Conservation (phyloP, 805 yeast genomes). For the Lipomyces lipofer region DNA sequence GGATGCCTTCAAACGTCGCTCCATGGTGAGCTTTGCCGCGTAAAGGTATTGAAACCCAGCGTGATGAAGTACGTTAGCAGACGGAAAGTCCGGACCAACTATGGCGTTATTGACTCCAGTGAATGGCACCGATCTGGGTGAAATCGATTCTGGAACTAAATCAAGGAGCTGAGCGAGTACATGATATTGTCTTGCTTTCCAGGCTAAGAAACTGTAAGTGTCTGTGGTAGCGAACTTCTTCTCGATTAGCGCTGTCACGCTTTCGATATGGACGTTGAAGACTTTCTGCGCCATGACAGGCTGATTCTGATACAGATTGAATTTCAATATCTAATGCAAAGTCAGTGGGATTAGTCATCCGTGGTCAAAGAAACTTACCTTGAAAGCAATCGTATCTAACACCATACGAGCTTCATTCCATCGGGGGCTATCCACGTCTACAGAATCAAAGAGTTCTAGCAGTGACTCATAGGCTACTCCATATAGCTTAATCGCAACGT, state of each 20-base stretch:
- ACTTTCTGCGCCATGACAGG: conserved; percentile 61
- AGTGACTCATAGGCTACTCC: conserved; percentile 57
- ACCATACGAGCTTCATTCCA: conserved; percentile 53
- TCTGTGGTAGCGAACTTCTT: conserved; percentile 35
- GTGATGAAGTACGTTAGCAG: conserved; percentile 31
- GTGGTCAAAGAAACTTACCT: conserved; percentile 5
- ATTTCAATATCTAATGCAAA: conserved; percentile 50
- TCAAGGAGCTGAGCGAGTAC: conserved; percentile 63
- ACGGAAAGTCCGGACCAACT: conserved; percentile 26
- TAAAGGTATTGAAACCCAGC: conserved; percentile 32
- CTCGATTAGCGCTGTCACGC: conserved; percentile 47
- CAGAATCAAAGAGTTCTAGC: conserved; percentile 43
- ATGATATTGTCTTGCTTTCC: conserved; percentile 65
- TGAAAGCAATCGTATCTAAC: conserved; percentile 62
- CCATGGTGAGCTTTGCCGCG: conserved; percentile 35
- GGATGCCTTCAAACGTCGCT: conserved; percentile 16
- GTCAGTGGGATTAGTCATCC: not conserved
- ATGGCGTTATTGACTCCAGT: conserved; percentile 30
- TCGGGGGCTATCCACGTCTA: conserved; percentile 32
- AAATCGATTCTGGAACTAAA: conserved; percentile 46
- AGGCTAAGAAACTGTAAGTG: conserved; percentile 43
- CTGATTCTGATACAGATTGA: conserved; percentile 59
- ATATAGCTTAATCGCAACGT: conserved; percentile 51
- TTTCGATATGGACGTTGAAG: conserved; percentile 63
- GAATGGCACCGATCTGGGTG: conserved; percentile 43